Evolutionary conservation across 768 basidiomycete species (phyloP).

Genomic region (Kwoniella sp.): DNA sequence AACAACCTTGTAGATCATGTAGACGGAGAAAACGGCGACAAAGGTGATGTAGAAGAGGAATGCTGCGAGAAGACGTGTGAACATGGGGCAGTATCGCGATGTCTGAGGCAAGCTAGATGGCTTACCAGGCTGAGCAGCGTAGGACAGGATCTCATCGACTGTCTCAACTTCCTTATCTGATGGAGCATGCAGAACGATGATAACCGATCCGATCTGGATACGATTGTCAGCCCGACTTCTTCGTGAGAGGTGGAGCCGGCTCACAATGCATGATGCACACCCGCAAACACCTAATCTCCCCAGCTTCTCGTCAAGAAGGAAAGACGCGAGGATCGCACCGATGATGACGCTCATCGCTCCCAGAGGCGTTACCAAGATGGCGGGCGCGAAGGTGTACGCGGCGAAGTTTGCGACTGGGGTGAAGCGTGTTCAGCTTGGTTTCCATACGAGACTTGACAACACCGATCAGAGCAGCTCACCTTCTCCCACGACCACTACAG

Average conservation of each 20-base stretch:
- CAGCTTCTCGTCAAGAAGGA: conserved; percentile 86
- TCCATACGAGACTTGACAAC: not conserved
- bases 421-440: not conserved
- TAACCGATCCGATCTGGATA: conserved; percentile 64
- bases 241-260: too few species aligned
- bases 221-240: too few species aligned
- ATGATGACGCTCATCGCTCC: conserved; percentile 94
- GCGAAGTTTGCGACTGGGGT: conserved; percentile 65
- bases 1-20: conserved; percentile 81
- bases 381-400: conserved; percentile 94
- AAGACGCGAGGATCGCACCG: conserved; percentile 88
- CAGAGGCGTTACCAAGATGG: conserved; percentile 96
- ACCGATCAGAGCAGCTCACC: conserved; percentile 54
- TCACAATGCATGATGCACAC: conserved; percentile 50
- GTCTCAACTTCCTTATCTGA: conserved; percentile 89
- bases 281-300: conserved; percentile 71
- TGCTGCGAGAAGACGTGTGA: conserved; percentile 54
- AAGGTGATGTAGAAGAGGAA: conserved; percentile 87
- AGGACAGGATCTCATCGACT: conserved; percentile 86
- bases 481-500: conserved; percentile 85
- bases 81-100: not conserved
- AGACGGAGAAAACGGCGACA: conserved; percentile 70
- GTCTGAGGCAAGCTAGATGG: conserved; percentile 2
- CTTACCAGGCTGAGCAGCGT: conserved; percentile 88
- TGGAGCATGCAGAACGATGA: conserved; percentile 94